Conservation (phyloP, 495 filamentous ascomycete genomes). For the Podospora appendiculata region DNA sequence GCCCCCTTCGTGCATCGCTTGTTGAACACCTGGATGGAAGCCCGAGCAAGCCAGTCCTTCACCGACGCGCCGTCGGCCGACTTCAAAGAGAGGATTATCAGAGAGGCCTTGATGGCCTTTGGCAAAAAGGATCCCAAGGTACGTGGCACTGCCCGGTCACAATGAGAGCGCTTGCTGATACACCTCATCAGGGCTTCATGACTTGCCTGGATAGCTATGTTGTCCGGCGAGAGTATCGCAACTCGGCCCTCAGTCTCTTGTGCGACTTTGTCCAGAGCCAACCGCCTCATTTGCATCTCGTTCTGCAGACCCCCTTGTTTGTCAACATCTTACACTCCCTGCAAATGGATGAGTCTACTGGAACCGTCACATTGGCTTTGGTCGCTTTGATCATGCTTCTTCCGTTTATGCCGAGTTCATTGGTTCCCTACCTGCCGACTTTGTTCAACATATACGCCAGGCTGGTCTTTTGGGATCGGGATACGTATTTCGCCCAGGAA, state of each 20-base stretch:
- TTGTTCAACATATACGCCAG: conserved; percentile 71
- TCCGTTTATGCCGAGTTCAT: conserved; percentile 61
- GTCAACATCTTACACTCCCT: conserved; percentile 59
- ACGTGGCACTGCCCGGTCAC: background rate
- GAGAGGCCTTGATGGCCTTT: conserved; percentile 47
- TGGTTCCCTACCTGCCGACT: conserved; percentile 52
- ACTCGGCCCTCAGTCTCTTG: conserved; percentile 50
- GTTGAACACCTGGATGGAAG: conserved; percentile 51
- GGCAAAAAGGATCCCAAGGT: conserved; percentile 64
- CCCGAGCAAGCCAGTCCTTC: conserved; percentile 28
- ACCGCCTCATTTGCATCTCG: conserved; percentile 63
- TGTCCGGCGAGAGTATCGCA: conserved; percentile 48
- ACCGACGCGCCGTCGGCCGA: conserved; percentile 37
- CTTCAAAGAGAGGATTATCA: conserved; percentile 46
- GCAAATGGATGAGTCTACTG: conserved; percentile 62
- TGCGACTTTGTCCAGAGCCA: conserved; percentile 57
- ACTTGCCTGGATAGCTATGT: conserved; percentile 51
- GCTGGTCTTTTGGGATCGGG: conserved; percentile 64
- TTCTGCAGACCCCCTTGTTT: conserved; percentile 58
- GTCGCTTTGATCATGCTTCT: conserved; percentile 66
- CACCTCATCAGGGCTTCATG: conserved; percentile 46
- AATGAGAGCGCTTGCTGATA: background rate
- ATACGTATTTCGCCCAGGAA: conserved; percentile 27
- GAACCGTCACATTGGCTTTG: conserved; percentile 57
- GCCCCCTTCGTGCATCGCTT: conserved; percentile 44